These are phyloP conservation scores for Albugo laibachii DNA, from an alignment of 352 stramenopile species.

Conservation along the genomic window DNA sequence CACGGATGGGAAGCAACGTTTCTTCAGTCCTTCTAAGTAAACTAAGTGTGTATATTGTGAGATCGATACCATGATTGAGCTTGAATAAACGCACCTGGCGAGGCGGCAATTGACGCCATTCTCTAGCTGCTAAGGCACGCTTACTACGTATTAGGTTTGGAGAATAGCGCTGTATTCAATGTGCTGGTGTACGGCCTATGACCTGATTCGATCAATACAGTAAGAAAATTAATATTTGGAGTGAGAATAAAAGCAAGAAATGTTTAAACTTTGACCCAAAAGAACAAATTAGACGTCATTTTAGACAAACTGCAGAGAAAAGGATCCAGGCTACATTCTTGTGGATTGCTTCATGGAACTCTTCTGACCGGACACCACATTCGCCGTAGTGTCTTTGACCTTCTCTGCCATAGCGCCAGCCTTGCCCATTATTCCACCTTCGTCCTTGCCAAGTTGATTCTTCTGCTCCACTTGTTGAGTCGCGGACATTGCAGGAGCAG, in stretches of 20 bases:
- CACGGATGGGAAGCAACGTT: not conserved
- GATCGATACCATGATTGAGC: not conserved
- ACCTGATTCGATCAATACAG: no score
- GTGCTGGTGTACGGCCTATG: no score
- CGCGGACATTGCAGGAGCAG: slow-evolving; percentile 11
- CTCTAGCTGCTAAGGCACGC: no score
- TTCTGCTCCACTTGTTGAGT: slow-evolving; percentile 10
- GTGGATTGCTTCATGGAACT: slow-evolving; percentile 11
- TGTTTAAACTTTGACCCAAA: no score
- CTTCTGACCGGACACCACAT: slow-evolving; percentile 10
- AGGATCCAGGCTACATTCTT: slow-evolving; percentile 2
- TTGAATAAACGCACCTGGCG: slow-evolving; percentile 16
- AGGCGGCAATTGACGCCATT: slow-evolving; percentile 62
- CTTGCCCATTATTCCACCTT: slow-evolving; percentile 3
- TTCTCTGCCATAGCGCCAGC: slow-evolving; percentile 1
- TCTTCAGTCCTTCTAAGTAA: not conserved
- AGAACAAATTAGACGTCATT: no score
- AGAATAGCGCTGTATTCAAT: no score
- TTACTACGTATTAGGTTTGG: no score
- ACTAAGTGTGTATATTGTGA: not conserved
- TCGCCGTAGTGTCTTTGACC: slow-evolving; percentile 12
- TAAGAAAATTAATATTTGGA: no score
- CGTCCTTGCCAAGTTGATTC: slow-evolving; percentile 7
- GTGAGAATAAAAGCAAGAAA: no score
- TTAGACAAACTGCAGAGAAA: no score